Percentiles rank a stretch among this genome's conserved stretches.
These are phyloP conservation scores for Pseudomassariella vexata DNA, from an alignment of 2,329 filamentous ascomycete genomes.

Conservation along the genomic window DNA sequence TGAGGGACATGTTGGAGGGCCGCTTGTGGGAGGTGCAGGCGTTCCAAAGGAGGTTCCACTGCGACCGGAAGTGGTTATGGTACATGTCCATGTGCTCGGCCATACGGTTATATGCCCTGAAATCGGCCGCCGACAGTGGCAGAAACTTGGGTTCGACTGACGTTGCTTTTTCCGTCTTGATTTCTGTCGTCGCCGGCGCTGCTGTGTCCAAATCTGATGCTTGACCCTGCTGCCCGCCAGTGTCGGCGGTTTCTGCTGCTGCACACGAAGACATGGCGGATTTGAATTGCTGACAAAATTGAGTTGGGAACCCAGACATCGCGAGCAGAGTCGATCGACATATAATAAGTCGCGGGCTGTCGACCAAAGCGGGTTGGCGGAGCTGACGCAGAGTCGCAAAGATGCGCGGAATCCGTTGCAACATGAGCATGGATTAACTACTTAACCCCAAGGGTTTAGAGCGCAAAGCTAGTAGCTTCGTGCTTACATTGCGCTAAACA, in stretches of 20 bases:
- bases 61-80: conserved; percentile 71
- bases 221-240: no score
- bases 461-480: no score
- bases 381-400: conserved; percentile 1
- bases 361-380: background rate
- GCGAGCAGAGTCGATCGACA: no score
- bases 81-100: conserved; percentile 72
- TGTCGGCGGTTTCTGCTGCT: background rate
- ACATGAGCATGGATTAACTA: conserved; percentile 1
- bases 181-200: background rate
- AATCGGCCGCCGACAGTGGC: conserved; percentile 61
- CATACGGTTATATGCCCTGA: conserved; percentile 64
- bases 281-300: background rate
- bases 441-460: no score
- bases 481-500: no score
- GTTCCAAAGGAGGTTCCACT: conserved; percentile 66
- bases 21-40: conserved; percentile 56
- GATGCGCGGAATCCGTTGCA: conserved; percentile 2
- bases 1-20: conserved; percentile 58
- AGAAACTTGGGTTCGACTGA: conserved; percentile 40
- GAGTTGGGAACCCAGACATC: background rate
- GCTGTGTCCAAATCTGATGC: background rate
- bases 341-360: no score
- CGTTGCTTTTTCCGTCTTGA: conserved; percentile 7
- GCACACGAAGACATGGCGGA: conserved; percentile 6